Base-by-base conservation (phyloP, 805 yeast species). In the Blastobotrys chiropterorum region DNA sequence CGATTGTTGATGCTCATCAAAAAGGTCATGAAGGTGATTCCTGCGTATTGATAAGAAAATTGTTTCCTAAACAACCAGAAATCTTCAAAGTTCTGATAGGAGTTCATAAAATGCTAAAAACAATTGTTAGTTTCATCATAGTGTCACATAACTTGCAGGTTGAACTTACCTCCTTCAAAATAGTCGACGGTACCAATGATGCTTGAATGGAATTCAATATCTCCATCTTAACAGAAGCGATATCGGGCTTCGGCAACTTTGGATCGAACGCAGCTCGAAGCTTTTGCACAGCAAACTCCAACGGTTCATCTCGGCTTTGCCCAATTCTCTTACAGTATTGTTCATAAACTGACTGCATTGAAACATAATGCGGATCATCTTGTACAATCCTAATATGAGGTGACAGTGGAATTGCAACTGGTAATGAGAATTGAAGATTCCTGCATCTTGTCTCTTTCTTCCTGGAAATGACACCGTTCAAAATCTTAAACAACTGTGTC, bases 51-150 rank as follows among this genome's bases (percentile, higher is more conserved):
- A 22, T 95, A 84, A 3, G 97, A 82, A 64, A 94, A 95, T 64
- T 90, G 97, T 62, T 90, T 89, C 56, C 98, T 80, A 82, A 95
- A 94, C 49, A 92, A 71, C 99, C 99, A 94, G 75, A 92, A 94
- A 62, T 92, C 97, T 67, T 86, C 97, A 66, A 85, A 95, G 53
- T 82, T 78, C 11, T 84, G 77, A 67, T 83, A 94, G 41, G 82
- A 71, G 4, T 74, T 76, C 51, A 83, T 67, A 64, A 90, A 94
- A 66, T 86, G 85, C 58, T 53, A 47, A 31, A 19, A 42, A 13
- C 17, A 21, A 4, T 11, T 3, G 21, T n/a, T 43, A 22, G 11
- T 26, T 16, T 44, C 15, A 3, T 13, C 45, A 38, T 47, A 20
- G 44, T 17, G 30, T 11, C 21, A 45, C 15, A 16, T 4, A 38